These are phyloP conservation scores for Coriaria nepalensis DNA, from an alignment of 306 rosid genomes.

Conservation along the genomic window DNA sequence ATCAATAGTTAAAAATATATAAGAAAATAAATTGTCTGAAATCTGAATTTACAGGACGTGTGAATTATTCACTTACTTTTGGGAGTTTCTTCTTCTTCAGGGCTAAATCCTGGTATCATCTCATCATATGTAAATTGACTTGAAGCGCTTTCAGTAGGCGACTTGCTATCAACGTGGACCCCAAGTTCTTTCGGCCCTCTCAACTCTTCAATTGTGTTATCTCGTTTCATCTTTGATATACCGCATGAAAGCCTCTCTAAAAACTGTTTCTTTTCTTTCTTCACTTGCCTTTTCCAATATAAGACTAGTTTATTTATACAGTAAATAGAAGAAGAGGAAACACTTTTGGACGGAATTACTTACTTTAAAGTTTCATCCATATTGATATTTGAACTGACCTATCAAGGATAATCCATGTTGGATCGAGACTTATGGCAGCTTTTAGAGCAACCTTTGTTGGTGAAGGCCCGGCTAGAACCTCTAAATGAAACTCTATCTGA, in stretches of 20 bases:
- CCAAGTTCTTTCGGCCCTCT: constrained; percentile 26
- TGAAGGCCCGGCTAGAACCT: constrained; percentile 32
- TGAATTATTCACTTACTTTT: constrained; percentile 19
- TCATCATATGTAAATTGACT: constrained; percentile 30
- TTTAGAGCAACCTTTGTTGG: constrained; percentile 26
- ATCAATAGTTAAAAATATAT: neutral
- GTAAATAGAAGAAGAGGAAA: neutral
- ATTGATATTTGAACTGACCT: too few species aligned
- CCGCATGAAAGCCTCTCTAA: constrained; percentile 31
- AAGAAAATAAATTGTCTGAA: neutral
- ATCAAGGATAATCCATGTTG: constrained; percentile 60
- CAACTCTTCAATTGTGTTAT: constrained; percentile 24
- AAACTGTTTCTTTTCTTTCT: constrained; percentile 37
- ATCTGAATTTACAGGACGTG: neutral
- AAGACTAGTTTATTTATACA: neutral
- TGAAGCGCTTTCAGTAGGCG: neutral
- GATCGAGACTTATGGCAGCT: constrained; percentile 18
- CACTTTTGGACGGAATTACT: too few species aligned
- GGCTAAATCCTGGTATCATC: constrained; percentile 57
- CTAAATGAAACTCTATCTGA: constrained; percentile 21
- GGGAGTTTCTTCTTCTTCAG: constrained; percentile 24
- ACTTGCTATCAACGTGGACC: neutral
- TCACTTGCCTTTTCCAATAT: constrained; percentile 42
- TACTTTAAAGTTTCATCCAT: too few species aligned
- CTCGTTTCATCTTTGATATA: constrained; percentile 32